Conservation (phyloP, 2,329 filamentous ascomycete species). For the Dichotomopilus funicola region DNA sequence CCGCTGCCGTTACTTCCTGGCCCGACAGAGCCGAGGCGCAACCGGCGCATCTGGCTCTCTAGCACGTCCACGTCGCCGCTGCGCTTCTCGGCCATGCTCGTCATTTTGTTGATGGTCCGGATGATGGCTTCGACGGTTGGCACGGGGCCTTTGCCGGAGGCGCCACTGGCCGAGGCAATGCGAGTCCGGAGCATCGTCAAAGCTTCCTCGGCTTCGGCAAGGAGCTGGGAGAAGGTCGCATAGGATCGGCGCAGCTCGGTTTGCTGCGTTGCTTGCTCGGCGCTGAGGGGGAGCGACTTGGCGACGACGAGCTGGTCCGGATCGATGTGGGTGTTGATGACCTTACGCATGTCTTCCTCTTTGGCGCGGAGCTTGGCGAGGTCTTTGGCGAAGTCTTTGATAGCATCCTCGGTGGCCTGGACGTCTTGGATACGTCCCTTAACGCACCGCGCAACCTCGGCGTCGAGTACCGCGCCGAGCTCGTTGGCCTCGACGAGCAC, state of each 20-base stretch:
- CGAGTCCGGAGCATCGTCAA: constrained; percentile 73
- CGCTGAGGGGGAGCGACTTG: constrained; percentile 67
- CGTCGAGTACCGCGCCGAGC: constrained; percentile 57
- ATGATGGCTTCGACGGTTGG: constrained; percentile 78
- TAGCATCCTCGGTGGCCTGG: constrained; percentile 59
- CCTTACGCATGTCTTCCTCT: constrained; percentile 69
- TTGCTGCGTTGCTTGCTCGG: constrained; percentile 78
- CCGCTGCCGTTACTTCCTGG: constrained; percentile 1
- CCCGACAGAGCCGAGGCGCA: constrained; percentile 23
- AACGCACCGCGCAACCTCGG: constrained; percentile 58
- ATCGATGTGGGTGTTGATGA: constrained; percentile 64
- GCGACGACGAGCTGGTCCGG: constrained; percentile 58
- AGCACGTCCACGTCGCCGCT: constrained; percentile 86
- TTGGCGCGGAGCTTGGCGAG: constrained; percentile 66
- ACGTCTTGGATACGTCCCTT: constrained; percentile 62
- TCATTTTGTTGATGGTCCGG: constrained; percentile 89
- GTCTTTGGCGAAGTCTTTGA: constrained; percentile 63
- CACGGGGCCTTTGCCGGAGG: constrained; percentile 45
- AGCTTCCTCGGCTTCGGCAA: constrained; percentile 74
- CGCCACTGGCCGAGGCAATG: constrained; percentile 53
- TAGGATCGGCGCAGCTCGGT: constrained; percentile 74
- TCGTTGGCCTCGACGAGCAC: constrained; percentile 68
- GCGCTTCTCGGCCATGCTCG: constrained; percentile 81
- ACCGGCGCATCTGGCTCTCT: constrained; percentile 72
- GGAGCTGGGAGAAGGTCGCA: constrained; percentile 62